Base-by-base conservation (phyloP, 805 yeast genomes). In the Komagataella pseudopastoris region DNA sequence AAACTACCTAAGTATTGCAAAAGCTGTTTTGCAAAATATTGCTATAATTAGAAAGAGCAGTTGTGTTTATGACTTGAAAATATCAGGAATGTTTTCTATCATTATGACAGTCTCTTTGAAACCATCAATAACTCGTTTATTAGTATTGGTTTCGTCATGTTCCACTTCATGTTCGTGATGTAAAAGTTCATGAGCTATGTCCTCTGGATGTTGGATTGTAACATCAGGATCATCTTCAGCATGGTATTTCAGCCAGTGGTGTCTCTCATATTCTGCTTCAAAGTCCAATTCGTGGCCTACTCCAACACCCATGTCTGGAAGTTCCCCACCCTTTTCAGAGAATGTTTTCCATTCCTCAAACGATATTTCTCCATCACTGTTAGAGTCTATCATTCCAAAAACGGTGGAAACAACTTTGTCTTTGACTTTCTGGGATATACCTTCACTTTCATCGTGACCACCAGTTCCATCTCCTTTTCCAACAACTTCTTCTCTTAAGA, bases 391-490 rank as follows among this genome's bases (percentile, higher is more conserved):
- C 56, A 88, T 59, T 7, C 56, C 63, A 62, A 88, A 67, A 6
- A 90, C 75, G 8, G 75, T 68, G 16, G 63, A 51, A 43, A 81
- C 74, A 2, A 88, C 88, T 18, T 76, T 66, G 14, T 76, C 71
- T 57, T 79, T 75, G 24, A 76, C 72, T 20, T 72, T 77, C 45
- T 77, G 76, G 12, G 85, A 70, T 53, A 83, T 74, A 43, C 71
- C 71, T 55, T 79, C 83, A 18, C 80, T 74, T 49, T 81, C 80
- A 57, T 80, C 86, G 60, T 84, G 91, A 16, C 74, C 70, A 1
- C 96, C 96, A 81, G 84, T 78, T 5, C 97, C 97, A 53, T 87
- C 84, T 48, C 97, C 97, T 56, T 78, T 84, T 8, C 97, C 97
- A 14, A 88, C 83, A 23, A 84, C 79, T 53, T 75, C 79, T 3